These are phyloP conservation scores for Endoconidiophora laricicola DNA, from an alignment of 2,329 filamentous ascomycete genomes.

Conservation along the genomic window DNA sequence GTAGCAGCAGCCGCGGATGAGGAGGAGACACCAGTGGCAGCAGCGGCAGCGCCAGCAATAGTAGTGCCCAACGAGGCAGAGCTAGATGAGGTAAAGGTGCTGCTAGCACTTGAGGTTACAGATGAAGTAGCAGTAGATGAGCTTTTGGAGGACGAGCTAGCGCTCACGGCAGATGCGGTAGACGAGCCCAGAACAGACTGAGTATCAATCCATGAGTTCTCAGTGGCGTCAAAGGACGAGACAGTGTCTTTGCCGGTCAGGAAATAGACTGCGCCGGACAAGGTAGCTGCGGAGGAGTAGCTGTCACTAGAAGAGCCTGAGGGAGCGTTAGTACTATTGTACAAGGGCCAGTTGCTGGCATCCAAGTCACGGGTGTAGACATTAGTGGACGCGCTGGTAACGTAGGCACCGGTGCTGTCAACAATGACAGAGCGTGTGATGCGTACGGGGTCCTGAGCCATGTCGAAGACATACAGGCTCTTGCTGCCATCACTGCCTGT, in stretches of 20 bases:
- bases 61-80: conserved; percentile 17
- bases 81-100: conserved; percentile 15
- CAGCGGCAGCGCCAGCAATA: conserved; percentile 17
- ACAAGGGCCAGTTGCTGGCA: conserved; percentile 52
- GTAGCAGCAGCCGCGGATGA: conserved; percentile 19
- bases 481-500: conserved; percentile 60
- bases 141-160: conserved; percentile 19
- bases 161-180: conserved; percentile 19
- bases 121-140: conserved; percentile 17
- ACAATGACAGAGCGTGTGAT: conserved; percentile 56
- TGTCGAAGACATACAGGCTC: conserved; percentile 62
- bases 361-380: conserved; percentile 33
- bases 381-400: conserved; percentile 27
- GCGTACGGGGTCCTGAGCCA: conserved; percentile 54
- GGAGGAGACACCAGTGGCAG: conserved; percentile 17
- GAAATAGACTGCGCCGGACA: conserved; percentile 54
- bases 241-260: conserved; percentile 57
- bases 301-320: conserved; percentile 39
- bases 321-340: conserved; percentile 61
- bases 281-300: conserved; percentile 54
- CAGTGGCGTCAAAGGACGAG: conserved; percentile 57
- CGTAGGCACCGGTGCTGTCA: conserved; percentile 39
- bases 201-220: conserved; percentile 66
- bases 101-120: conserved; percentile 18
- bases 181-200: conserved; percentile 41